Conservation (phyloP, 2,329 filamentous ascomycete genomes). For the Aspergillus sp. region DNA sequence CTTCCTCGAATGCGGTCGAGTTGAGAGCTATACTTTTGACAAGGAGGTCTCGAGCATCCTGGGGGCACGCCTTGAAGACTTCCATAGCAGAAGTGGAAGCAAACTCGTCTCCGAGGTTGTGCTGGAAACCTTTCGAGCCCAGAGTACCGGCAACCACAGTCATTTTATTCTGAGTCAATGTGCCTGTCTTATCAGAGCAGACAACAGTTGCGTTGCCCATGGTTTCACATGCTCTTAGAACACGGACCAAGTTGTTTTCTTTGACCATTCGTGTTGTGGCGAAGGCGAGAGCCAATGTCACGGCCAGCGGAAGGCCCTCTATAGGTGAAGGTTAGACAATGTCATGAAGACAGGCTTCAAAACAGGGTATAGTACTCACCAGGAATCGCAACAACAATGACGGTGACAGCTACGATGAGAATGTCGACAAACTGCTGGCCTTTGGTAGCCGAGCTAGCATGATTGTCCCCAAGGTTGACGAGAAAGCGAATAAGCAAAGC, state of each 20-base stretch:
- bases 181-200: slow-evolving; percentile 78
- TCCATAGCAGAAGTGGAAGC: slow-evolving; percentile 25
- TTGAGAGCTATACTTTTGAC: slow-evolving; percentile 46
- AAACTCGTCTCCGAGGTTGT: slow-evolving; percentile 27
- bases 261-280: slow-evolving; percentile 75
- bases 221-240: slow-evolving; percentile 75
- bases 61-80: slow-evolving; percentile 32
- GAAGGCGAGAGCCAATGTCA: slow-evolving; percentile 75
- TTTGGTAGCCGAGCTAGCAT: slow-evolving; percentile 65
- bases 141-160: slow-evolving; percentile 72
- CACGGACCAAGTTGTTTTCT: slow-evolving; percentile 74
- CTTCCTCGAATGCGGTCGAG: slow-evolving; percentile 75
- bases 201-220: slow-evolving; percentile 80
- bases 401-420: slow-evolving; percentile 75
- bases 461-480: slow-evolving; percentile 60
- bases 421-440: slow-evolving; percentile 76
- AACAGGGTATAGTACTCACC: slow-evolving; percentile 26
- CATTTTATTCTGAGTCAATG: slow-evolving; percentile 73
- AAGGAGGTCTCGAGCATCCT: slow-evolving; percentile 36
- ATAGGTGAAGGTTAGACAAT: slow-evolving; percentile 36
- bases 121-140: slow-evolving; percentile 59
- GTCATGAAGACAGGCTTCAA: background rate
- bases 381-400: slow-evolving; percentile 77
- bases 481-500: slow-evolving; percentile 85
- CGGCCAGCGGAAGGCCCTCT: slow-evolving; percentile 73